These are phyloP conservation scores for Glebionis coronaria DNA, from an alignment of 129 eudicot species.

Conservation along the genomic window DNA sequence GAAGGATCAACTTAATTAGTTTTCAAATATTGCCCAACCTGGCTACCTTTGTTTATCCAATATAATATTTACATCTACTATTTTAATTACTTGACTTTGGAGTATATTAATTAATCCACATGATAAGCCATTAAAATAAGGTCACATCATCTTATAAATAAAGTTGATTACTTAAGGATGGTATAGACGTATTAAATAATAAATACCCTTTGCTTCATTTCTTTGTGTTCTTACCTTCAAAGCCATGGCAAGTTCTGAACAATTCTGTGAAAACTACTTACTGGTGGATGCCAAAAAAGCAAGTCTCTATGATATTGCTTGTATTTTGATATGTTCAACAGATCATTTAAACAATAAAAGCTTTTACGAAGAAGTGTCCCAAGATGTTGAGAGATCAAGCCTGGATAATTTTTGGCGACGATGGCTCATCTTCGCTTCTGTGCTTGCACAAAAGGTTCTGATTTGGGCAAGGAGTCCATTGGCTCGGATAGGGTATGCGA, in stretches of 20 bases:
- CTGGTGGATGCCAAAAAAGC: constrained; percentile 53
- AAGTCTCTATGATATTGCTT: no score
- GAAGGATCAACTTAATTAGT: no score
- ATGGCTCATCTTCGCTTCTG: constrained; percentile 58
- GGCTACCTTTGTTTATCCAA: no score
- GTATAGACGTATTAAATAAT: constrained; percentile 1
- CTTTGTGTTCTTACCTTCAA: no score
- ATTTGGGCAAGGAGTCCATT: constrained; percentile 36
- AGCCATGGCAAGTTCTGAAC: constrained; percentile 40
- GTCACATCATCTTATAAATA: neutral
- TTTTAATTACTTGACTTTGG: no score
- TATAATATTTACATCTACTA: no score
- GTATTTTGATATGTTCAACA: constrained; percentile 36
- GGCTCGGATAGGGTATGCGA: constrained; percentile 35
- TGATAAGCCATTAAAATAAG: no score
- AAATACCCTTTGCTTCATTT: constrained; percentile 8
- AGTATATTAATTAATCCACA: no score
- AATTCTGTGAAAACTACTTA: constrained; percentile 45
- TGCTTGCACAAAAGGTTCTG: constrained; percentile 43
- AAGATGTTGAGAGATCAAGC: constrained; percentile 6
- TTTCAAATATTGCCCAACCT: no score
- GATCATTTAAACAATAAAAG: constrained; percentile 20
- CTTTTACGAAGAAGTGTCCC: constrained; percentile 28
- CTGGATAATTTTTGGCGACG: constrained; percentile 20
- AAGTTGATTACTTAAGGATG: constrained; percentile 15